These are phyloP conservation scores for Moesziomyces globuligerus DNA, from an alignment of 1,284 basidiomycete genomes.

Conservation along the genomic window DNA sequence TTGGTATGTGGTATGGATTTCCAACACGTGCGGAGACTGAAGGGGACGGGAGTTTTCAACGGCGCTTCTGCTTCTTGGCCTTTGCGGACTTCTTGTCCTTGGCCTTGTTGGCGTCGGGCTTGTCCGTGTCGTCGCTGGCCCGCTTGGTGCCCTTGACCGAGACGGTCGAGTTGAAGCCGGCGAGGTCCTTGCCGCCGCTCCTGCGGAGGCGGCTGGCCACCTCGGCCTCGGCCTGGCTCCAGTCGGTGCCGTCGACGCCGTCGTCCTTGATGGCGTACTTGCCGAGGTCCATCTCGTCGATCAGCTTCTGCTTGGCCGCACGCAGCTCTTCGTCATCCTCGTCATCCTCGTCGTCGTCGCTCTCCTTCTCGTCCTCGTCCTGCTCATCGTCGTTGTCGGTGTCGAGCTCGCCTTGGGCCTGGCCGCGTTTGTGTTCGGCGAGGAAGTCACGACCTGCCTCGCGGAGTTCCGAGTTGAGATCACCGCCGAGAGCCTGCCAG, in stretches of 20 bases:
- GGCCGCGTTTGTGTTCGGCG: slow-evolving; percentile 14
- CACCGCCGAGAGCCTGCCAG: slow-evolving; percentile 47
- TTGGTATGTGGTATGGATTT: not conserved
- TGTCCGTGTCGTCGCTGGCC: slow-evolving; percentile 18
- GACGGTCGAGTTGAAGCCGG: slow-evolving; percentile 49
- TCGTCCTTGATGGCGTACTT: slow-evolving; percentile 54
- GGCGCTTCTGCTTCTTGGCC: slow-evolving; percentile 36
- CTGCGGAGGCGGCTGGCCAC: slow-evolving; percentile 50
- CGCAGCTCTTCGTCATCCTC: slow-evolving; percentile 34
- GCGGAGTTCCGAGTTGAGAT: slow-evolving; percentile 54
- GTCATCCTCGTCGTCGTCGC: slow-evolving; percentile 10
- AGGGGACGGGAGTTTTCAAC: slow-evolving; percentile 1
- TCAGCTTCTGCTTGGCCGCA: slow-evolving; percentile 43
- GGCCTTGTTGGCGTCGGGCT: slow-evolving; percentile 23
- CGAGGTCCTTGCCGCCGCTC: slow-evolving; percentile 39
- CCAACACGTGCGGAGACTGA: not conserved
- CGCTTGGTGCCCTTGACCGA: slow-evolving; percentile 48
- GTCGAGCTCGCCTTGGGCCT: slow-evolving; percentile 16
- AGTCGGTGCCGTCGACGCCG: slow-evolving; percentile 29
- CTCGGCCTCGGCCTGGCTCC: slow-evolving; percentile 61
- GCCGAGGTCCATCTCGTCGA: slow-evolving; percentile 54
- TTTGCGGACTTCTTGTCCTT: slow-evolving; percentile 27
- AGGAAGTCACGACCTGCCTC: slow-evolving; percentile 50
- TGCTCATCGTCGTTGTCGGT: slow-evolving; percentile 19
- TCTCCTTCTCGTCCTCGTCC: slow-evolving; percentile 11